Base-by-base conservation (phyloP, 495 filamentous ascomycete genomes). In the Hypoxylon trugodes region DNA sequence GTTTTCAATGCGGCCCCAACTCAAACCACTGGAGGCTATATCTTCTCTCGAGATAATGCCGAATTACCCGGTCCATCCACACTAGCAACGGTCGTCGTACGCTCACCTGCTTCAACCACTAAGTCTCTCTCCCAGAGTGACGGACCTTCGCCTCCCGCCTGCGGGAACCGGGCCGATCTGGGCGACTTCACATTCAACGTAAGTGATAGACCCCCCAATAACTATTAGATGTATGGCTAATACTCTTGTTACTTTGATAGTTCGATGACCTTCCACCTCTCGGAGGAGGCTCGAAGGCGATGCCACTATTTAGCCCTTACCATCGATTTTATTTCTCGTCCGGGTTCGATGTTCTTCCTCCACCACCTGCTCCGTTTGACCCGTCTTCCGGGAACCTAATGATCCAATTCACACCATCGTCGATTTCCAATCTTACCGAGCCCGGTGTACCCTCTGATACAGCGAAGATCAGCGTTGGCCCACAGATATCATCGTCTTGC, bases 221-320 rank as follows among this genome's bases (percentile, higher is more conserved):
- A 4, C 10, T 37, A 1, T 2, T 33, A n/a, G 0, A 15, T 41
- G 10, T n/a, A 22, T 12, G 12, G 12, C 65, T 71, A 47, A 71
- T 28, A 10, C 15, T 19, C 6, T 24, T 30, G n/a, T 24, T 28
- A 10, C 15, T 19, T 6, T 24, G 24, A 12, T 24, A 79, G 74
- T 79, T 80, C 41, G 77, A 80, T 50, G 76, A 80, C 38, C 65
- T 78, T 24, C 69, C 73, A n/a, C 58, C 61, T 8, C 51, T 71
- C 24, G 45, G 40, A 3, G 60, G 72, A 6, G 61, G 52, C 10
- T 51, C 52, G n/a, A 63, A 72, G 4, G 47, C 74, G 5, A 71
- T 70, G 59, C 67, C 71, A 12, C 48, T 78, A 22, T 73, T 74
- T 5, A 73, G 61, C 33, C 77, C 77, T 5, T 76, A 79, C 43